Evolutionary conservation across 176 grass and related monocot species (phyloP).

Genomic region (Carex littledalei): DNA sequence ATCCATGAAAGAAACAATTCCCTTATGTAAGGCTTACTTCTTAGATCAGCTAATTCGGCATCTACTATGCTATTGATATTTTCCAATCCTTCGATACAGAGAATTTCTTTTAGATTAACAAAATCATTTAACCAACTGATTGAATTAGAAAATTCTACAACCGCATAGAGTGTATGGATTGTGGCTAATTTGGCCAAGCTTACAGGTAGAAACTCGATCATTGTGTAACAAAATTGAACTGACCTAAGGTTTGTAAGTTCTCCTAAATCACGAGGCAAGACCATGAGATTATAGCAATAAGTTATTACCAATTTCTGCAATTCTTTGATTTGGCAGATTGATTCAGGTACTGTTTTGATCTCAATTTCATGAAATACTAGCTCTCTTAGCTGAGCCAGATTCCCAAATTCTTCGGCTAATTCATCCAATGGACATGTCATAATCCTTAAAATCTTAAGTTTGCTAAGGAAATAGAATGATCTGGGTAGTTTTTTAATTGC

Average conservation of each 20-base stretch:
- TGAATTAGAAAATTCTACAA: slow-evolving; percentile 11
- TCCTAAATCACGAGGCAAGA: slow-evolving; percentile 18
- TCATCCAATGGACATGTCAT: slow-evolving; percentile 10
- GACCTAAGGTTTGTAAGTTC: slow-evolving; percentile 19
- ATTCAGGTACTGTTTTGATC: background rate
- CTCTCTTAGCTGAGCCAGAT: slow-evolving; percentile 18
- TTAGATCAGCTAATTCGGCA: slow-evolving; percentile 21
- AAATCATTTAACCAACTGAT: slow-evolving; percentile 28
- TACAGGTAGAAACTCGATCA: slow-evolving; percentile 1
- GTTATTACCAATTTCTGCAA: slow-evolving; percentile 20
- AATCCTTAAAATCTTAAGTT: slow-evolving; percentile 19
- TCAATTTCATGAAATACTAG: slow-evolving; percentile 25
- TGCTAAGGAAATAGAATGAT: slow-evolving; percentile 19
- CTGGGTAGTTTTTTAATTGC: slow-evolving; percentile 16
- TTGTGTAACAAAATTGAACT: slow-evolving; percentile 25
- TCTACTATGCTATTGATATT: slow-evolving; percentile 24
- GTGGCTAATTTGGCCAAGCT: slow-evolving; percentile 11
- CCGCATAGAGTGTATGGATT: slow-evolving; percentile 20
- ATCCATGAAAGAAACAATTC: slow-evolving; percentile 24
- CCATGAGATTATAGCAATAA: slow-evolving; percentile 4
- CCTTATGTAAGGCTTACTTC: slow-evolving; percentile 15
- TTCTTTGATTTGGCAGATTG: slow-evolving; percentile 11
- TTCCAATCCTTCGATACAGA: slow-evolving; percentile 27
- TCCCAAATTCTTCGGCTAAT: slow-evolving; percentile 18
- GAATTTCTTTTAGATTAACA: slow-evolving; percentile 22